A percentile compares a stretch with the other conserved stretches of the same genome.
Conservation (phyloP, 306 rosid genomes). For the Lupinus albus region DNA sequence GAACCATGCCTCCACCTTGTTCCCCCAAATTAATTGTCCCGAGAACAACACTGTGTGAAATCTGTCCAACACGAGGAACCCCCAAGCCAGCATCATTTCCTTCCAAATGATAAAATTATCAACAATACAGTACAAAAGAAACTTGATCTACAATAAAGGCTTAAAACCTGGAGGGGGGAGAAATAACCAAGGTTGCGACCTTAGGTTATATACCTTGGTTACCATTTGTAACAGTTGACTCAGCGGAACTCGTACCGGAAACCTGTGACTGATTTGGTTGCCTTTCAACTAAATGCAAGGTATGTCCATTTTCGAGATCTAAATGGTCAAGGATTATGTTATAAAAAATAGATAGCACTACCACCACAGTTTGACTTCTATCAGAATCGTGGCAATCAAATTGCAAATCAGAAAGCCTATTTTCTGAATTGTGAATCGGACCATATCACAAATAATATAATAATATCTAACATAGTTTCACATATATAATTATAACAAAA, state of each 20-base stretch:
- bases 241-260: conserved; percentile 59
- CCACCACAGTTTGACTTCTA: conserved; percentile 5
- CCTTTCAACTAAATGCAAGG: conserved; percentile 93
- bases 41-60: conserved; percentile 95
- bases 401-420: background rate
- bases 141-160: conserved; percentile 4
- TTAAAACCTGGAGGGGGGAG: background rate
- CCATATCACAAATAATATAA: background rate
- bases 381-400: background rate
- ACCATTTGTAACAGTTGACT: conserved; percentile 51
- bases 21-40: conserved; percentile 95
- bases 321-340: conserved; percentile 56
- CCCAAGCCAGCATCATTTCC: conserved; percentile 69
- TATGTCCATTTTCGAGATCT: conserved; percentile 96
- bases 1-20: conserved; percentile 80
- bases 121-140: conserved; percentile 18
- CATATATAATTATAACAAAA: too few species aligned
- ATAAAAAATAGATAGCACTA: conserved; percentile 30
- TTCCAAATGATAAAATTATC: conserved; percentile 39
- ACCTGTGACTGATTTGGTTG: conserved; percentile 73
- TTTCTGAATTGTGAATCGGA: background rate
- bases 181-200: conserved; percentile 8
- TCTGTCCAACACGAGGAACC: conserved; percentile 75
- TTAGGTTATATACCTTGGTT: conserved; percentile 50
- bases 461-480: background rate